Evolutionary conservation across 352 stramenopile genomes (phyloP).

Genomic region (Globisporangium nunn): DNA sequence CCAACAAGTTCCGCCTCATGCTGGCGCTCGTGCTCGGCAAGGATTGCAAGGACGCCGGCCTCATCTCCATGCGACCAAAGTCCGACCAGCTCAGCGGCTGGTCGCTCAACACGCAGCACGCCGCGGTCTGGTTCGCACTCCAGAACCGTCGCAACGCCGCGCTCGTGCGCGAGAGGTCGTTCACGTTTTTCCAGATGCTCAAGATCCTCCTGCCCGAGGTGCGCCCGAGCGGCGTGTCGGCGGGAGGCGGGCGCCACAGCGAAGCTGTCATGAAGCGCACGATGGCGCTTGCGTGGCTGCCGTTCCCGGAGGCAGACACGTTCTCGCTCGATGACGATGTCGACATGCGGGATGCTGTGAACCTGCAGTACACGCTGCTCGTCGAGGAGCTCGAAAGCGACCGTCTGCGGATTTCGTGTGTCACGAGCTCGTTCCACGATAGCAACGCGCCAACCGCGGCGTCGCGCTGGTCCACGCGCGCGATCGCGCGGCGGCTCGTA

Average conservation of each 20-base stretch:
- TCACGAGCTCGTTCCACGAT: constrained; percentile 52
- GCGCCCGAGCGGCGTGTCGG: constrained; percentile 10
- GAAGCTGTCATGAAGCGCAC: constrained; percentile 52
- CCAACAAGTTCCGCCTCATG: constrained; percentile 45
- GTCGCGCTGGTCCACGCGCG: constrained; percentile 22
- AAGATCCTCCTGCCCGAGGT: constrained; percentile 47
- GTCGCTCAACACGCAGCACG: constrained; percentile 38
- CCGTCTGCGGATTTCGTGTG: constrained; percentile 43
- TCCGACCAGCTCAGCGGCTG: constrained; percentile 26
- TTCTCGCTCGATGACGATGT: constrained; percentile 2
- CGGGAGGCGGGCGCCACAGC: constrained; percentile 18
- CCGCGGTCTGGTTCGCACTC: constrained; percentile 54
- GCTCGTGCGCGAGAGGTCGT: constrained; percentile 37
- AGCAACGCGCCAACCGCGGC: constrained; percentile 20
- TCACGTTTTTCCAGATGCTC: constrained; percentile 63
- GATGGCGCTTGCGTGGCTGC: constrained; percentile 50
- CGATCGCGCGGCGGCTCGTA: constrained; percentile 40
- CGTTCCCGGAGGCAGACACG: constrained; percentile 23
- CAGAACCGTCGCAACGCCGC: constrained; percentile 45
- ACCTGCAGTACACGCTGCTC: constrained; percentile 60
- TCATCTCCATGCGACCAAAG: constrained; percentile 33
- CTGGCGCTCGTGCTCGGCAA: constrained; percentile 52
- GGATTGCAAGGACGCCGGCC: constrained; percentile 45
- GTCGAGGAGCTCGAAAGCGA: constrained; percentile 47
- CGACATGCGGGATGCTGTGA: constrained; percentile 21